Percentiles rank a stretch among this genome's conserved stretches.
These are phyloP conservation scores for Tetrastigma voinierianum DNA, from an alignment of 164 flowering plant species.

Conservation along the genomic window DNA sequence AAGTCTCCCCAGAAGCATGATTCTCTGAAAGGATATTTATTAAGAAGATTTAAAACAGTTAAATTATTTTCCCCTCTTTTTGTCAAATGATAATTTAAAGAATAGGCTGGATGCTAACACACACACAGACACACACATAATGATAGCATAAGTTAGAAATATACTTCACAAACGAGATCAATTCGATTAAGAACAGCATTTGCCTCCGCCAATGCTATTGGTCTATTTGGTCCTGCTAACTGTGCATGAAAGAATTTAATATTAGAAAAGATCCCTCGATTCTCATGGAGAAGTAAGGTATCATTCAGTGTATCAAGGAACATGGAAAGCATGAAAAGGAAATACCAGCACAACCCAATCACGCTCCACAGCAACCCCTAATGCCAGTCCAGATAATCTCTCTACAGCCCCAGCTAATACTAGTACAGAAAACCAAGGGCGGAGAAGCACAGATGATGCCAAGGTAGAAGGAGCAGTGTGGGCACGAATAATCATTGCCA, in stretches of 20 bases:
- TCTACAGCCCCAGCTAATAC: constrained; percentile 84
- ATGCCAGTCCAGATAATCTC: constrained; percentile 83
- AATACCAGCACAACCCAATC: constrained; percentile 98
- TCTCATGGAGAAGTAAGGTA: constrained; percentile 4
- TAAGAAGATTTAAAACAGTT: too few relatives aligned
- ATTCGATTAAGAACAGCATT: constrained; percentile 89
- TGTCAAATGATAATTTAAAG: too few relatives aligned
- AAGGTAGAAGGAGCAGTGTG: constrained; percentile 39
- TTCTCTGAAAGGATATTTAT: not conserved
- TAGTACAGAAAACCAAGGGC: constrained; percentile 84
- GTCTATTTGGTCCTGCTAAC: constrained; percentile 91
- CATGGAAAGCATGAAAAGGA: constrained; percentile 2
- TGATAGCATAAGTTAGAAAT: not conserved
- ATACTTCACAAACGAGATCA: constrained; percentile 93
- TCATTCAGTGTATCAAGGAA: constrained; percentile 1
- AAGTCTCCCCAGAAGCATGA: not conserved
- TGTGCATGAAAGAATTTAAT: constrained; percentile 23
- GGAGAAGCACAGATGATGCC: constrained; percentile 62
- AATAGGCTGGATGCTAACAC: too few relatives aligned
- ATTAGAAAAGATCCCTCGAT: constrained; percentile 2
- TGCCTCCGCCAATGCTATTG: constrained; percentile 92
- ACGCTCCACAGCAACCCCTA: constrained; percentile 93
- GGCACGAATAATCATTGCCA: constrained; percentile 85
- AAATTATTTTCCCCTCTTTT: too few relatives aligned
- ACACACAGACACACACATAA: not conserved